These are phyloP conservation scores for Tulasnella sp. DNA, from an alignment of 768 basidiomycete species.

Conservation along the genomic window DNA sequence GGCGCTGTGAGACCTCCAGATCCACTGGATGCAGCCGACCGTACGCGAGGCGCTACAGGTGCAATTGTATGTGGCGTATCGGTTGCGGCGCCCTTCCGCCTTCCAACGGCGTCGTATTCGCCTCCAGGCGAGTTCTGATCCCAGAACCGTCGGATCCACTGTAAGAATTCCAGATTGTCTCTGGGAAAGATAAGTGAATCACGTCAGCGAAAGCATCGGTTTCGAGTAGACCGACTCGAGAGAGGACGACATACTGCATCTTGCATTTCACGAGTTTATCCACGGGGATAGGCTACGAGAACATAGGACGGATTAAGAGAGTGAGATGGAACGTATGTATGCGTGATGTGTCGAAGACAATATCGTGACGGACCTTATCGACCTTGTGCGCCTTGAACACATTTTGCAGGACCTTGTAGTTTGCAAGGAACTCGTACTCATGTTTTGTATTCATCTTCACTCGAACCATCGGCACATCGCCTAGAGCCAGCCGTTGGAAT, in stretches of 20 bases:
- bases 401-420: slow-evolving; percentile 93
- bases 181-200: slow-evolving; percentile 29
- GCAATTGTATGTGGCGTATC: slow-evolving; percentile 72
- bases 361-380: slow-evolving; percentile 65
- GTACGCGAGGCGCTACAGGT: slow-evolving; percentile 33
- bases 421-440: slow-evolving; percentile 90
- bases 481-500: slow-evolving; percentile 31
- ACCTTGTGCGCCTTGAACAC: slow-evolving; percentile 85
- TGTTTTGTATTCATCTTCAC: slow-evolving; percentile 96
- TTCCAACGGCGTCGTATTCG: slow-evolving; percentile 72
- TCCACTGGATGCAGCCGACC: background rate
- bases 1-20: background rate
- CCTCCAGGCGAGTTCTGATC: slow-evolving; percentile 82
- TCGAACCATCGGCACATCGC: slow-evolving; percentile 78
- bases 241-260: slow-evolving; percentile 95
- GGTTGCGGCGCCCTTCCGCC: slow-evolving; percentile 58
- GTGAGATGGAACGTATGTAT: background rate
- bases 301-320: background rate
- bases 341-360: slow-evolving; percentile 1
- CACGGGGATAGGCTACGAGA: slow-evolving; percentile 79
- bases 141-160: slow-evolving; percentile 97
- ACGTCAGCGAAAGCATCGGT: background rate
- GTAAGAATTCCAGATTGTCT: slow-evolving; percentile 96
- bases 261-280: slow-evolving; percentile 94
- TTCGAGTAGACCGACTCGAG: no score